Evolutionary conservation across 495 filamentous ascomycete species (phyloP).

Genomic region (Patellaria atrata): DNA sequence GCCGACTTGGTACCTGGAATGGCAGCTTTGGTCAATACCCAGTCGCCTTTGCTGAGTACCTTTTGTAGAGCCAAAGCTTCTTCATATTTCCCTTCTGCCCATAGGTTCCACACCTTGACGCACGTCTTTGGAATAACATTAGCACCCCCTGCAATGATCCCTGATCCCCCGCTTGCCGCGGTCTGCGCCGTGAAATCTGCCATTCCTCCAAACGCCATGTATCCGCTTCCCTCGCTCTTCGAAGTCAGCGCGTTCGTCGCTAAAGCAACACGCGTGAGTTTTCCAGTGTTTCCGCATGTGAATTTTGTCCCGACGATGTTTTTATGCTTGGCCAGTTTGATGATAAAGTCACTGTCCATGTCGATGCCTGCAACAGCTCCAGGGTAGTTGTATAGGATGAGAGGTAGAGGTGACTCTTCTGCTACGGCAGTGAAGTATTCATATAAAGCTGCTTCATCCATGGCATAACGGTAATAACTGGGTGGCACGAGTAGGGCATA

Average conservation of each 20-base stretch:
- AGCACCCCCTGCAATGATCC: slow-evolving; percentile 75
- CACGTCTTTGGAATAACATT: slow-evolving; percentile 77
- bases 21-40: slow-evolving; percentile 73
- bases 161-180: slow-evolving; percentile 60
- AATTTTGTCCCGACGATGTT: slow-evolving; percentile 85
- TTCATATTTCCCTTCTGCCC: slow-evolving; percentile 52
- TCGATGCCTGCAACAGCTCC: slow-evolving; percentile 84
- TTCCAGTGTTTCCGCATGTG: slow-evolving; percentile 81
- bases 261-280: slow-evolving; percentile 68
- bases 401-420: slow-evolving; percentile 55
- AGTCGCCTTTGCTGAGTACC: slow-evolving; percentile 59
- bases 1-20: slow-evolving; percentile 79
- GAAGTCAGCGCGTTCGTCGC: slow-evolving; percentile 62
- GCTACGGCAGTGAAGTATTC: slow-evolving; percentile 67
- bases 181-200: slow-evolving; percentile 81
- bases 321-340: slow-evolving; percentile 59
- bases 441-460: slow-evolving; percentile 62
- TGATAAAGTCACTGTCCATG: slow-evolving; percentile 80
- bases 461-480: slow-evolving; percentile 67
- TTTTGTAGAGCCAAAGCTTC: slow-evolving; percentile 64
- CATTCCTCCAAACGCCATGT: slow-evolving; percentile 81
- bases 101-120: slow-evolving; percentile 70
- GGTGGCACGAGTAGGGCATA: slow-evolving; percentile 67
- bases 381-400: slow-evolving; percentile 87
- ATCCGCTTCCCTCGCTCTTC: slow-evolving; percentile 46